Percentiles rank a stretch among this genome's conserved stretches.
phyloP scores from a whole-genome alignment of 805 yeast genomes.

The Metschnikowia picachoensis region DNA sequence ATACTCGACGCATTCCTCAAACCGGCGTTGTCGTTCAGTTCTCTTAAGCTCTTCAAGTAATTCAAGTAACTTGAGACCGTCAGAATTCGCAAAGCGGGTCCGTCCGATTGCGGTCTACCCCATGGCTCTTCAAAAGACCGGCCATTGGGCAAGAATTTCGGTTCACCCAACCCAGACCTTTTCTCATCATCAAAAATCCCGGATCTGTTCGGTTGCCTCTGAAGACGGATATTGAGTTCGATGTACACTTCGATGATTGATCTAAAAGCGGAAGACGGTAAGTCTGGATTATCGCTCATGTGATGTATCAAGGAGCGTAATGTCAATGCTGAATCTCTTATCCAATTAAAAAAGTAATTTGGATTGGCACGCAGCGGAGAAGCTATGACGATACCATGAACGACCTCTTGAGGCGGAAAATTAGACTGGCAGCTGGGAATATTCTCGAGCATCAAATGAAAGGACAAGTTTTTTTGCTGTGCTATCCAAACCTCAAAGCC shows the following conservation, averaged over 20 bases:
- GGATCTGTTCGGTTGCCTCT: slow-evolving; percentile 63
- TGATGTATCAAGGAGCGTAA: slow-evolving; percentile 58
- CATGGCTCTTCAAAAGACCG: slow-evolving; percentile 60
- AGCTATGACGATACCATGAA: slow-evolving; percentile 75
- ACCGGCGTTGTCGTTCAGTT: slow-evolving; percentile 21
- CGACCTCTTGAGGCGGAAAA: slow-evolving; percentile 32
- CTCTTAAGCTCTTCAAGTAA: slow-evolving; percentile 29
- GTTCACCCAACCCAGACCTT: slow-evolving; percentile 76
- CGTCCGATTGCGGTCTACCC: slow-evolving; percentile 97
- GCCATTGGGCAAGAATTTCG: slow-evolving; percentile 73
- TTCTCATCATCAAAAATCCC: slow-evolving; percentile 48
- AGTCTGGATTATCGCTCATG: slow-evolving; percentile 39
- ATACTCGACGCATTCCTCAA: slow-evolving; percentile 34
- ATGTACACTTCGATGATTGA: slow-evolving; percentile 57
- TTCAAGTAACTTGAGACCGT: slow-evolving; percentile 56
- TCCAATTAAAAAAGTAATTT: slow-evolving; percentile 87
- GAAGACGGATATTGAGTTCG: slow-evolving; percentile 53
- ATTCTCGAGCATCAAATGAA: slow-evolving; percentile 47
- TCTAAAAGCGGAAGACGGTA: not conserved
- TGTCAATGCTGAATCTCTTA: slow-evolving; percentile 83
- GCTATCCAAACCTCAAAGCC: slow-evolving; percentile 40
- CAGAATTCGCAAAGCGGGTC: slow-evolving; percentile 79
- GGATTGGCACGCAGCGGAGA: slow-evolving; percentile 72
- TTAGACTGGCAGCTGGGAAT: slow-evolving; percentile 49
- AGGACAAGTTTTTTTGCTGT: slow-evolving; percentile 39